Base-by-base conservation (phyloP, 169 alveolate species). In the Plasmodium ovale region DNA sequence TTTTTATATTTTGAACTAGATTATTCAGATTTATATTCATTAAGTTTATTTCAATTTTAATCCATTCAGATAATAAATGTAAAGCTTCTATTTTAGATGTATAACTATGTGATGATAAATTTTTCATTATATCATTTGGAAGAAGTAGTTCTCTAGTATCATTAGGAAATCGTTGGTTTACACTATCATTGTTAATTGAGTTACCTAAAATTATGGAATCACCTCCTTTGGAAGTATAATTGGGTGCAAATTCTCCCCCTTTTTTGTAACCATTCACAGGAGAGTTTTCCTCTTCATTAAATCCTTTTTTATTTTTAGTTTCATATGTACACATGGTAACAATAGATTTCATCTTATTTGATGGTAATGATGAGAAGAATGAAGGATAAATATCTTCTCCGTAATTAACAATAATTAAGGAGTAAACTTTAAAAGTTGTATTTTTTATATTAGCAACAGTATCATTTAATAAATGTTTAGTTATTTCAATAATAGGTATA, bases 381-480 rank as follows among this genome's bases (percentile, higher is more conserved):
- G 91, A 21, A 2, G 91, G 54, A 35, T 67, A 27, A 1, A 68
- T 59, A 14, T 19, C 39, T 47, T 84, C 91, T 10, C 87, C 85
- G 33, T 68, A 68, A 33, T 56, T 39, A 1, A 87, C 35, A 10
- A 84, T 60, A 49, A 84, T 84, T 21, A 68, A 21, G 1, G 91
- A 21, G 49, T 68, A 84, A 3, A 84, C 3, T 35, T 68, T 84
- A 56, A 42, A 84, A 10, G 87, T 67, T 2, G 60, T 42, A 59
- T 84, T 84, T 49, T 68, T 84, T 31, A 84, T 84, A 35, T 84
- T 84, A 33, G 91, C 91, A 12, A 68, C 87, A 12, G 85, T 67
- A 33, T 84, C 91, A 72, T 84, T 84, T 5, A 84, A 60, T 72
- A 69, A 39, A 68, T 84, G 91, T 29, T 84, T 84, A 4, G 91